Evolutionary conservation across 2,329 filamentous ascomycete species (phyloP).

Genomic region (Cadophora luteo-olivacea): DNA sequence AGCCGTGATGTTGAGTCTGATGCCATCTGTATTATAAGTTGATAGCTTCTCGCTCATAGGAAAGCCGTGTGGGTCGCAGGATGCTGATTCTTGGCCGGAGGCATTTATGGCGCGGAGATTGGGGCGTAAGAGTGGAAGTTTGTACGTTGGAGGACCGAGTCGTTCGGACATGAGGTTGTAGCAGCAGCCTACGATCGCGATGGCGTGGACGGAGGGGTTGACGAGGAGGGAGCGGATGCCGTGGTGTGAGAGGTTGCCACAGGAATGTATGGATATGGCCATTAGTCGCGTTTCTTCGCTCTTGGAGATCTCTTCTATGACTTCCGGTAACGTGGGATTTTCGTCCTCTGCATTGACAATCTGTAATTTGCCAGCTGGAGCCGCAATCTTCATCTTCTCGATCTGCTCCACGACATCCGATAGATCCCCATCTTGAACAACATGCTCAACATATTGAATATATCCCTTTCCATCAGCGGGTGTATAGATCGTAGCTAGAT

Average conservation of each 20-base stretch:
- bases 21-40: conserved; percentile 63
- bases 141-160: conserved; percentile 85
- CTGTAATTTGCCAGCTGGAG: conserved; percentile 27
- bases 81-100: conserved; percentile 69
- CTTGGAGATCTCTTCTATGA: conserved; percentile 30
- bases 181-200: conserved; percentile 96
- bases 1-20: conserved; percentile 92
- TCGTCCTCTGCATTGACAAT: conserved; percentile 34
- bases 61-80: conserved; percentile 89
- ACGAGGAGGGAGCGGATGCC: conserved; percentile 85
- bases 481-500: conserved; percentile 59
- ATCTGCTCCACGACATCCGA: conserved; percentile 70
- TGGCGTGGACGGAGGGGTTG: conserved; percentile 84
- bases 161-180: conserved; percentile 96
- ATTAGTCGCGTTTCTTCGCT: conserved; percentile 63
- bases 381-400: conserved; percentile 49
- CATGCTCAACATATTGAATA: conserved; percentile 79
- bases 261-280: conserved; percentile 95
- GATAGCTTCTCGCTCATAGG: conserved; percentile 82
- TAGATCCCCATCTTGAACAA: conserved; percentile 76
- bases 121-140: conserved; percentile 78
- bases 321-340: conserved; percentile 20
- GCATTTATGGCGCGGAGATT: conserved; percentile 70
- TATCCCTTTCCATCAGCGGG: conserved; percentile 68
- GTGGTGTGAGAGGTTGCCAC: conserved; percentile 96